A percentile compares a stretch with the other conserved stretches of the same genome.
Conservation (phyloP, 2,329 filamentous ascomycete genomes). For the Grosmannia clavigera region DNA sequence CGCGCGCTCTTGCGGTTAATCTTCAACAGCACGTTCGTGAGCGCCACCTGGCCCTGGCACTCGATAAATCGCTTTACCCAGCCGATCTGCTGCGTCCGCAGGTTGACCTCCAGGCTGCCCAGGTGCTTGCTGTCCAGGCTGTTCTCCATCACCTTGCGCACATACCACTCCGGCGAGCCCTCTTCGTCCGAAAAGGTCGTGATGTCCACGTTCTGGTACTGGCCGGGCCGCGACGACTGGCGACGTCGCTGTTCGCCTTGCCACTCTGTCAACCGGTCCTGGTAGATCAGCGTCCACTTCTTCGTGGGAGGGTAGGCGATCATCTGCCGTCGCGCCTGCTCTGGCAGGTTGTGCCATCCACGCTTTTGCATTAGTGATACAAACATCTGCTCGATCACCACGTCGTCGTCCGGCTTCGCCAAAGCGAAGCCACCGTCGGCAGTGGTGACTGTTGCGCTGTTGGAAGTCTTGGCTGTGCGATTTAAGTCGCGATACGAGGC, state of each 20-base stretch:
- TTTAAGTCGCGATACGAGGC: slow-evolving; percentile 42
- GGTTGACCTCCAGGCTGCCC: slow-evolving; percentile 83
- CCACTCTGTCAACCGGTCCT: slow-evolving; percentile 85
- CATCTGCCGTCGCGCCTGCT: slow-evolving; percentile 92
- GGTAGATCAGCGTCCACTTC: slow-evolving; percentile 95
- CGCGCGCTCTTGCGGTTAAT: slow-evolving; percentile 78
- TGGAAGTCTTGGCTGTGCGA: slow-evolving; percentile 42
- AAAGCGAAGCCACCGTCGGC: slow-evolving; percentile 42
- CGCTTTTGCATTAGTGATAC: slow-evolving; percentile 91
- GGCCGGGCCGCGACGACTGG: slow-evolving; percentile 58
- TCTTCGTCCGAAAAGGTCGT: slow-evolving; percentile 80
- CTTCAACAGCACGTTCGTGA: slow-evolving; percentile 87
- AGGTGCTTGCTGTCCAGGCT: slow-evolving; percentile 83
- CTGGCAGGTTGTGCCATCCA: slow-evolving; percentile 93
- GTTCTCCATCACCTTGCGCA: slow-evolving; percentile 93
- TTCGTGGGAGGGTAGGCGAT: slow-evolving; percentile 85
- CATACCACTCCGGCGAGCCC: slow-evolving; percentile 95
- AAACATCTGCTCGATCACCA: slow-evolving; percentile 82
- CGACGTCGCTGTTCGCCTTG: slow-evolving; percentile 88
- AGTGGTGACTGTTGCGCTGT: slow-evolving; percentile 18
- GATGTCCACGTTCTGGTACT: slow-evolving; percentile 57
- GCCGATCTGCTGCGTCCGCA: slow-evolving; percentile 90
- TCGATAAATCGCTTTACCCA: slow-evolving; percentile 97
- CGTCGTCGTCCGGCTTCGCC: slow-evolving; percentile 65
- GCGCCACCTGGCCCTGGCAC: slow-evolving; percentile 88